Base-by-base conservation (phyloP, 2,329 filamentous ascomycete genomes). In the Cercospora sp. region DNA sequence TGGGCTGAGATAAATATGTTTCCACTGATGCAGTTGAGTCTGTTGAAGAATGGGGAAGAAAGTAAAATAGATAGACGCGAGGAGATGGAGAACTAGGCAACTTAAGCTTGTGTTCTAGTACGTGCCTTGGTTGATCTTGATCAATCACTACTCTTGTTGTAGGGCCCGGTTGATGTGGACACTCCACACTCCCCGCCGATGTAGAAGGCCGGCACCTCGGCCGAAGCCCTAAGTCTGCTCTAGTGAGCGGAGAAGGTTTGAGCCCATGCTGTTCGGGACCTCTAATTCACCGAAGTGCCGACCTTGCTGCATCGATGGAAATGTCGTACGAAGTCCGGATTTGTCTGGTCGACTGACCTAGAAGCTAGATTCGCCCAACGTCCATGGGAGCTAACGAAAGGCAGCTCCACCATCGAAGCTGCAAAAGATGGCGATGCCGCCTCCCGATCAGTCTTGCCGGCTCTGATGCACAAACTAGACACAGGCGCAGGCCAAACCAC, bases 221-320 rank as follows among this genome's bases (percentile, higher is more conserved):
- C 58, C 65, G 65, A 66, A 66, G 59, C 65, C 65, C 65, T 66
- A 60, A 51, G 13, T 66, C 40, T 40, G 43, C 43, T 45, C 45
- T 12, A 6, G 45, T 7, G 21, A 10, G 45, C 21, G 45, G 45
- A 49, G 45, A 49, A 49, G 45, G n/a, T 49, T 24, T 12, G 18
- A 6, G 16, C 37, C 37, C 37, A 49, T 49, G 45, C 45, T 12
- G 8, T 53, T 53, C 24, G 49, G 49, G n/a, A 16, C 9, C 49
- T 53, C 21, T 53, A 13, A 16, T 53, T 53, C 1, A 53, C 49
- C 49, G 21, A 28, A 53, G 12, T 55, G 2, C 24, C 24, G 49
- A 30, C 43, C 43, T 6, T 53, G 49, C 45, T 13, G 2, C 49
- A 43, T 43, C 13, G 26, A 28, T 16, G 12, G 12, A n/a, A 13